Percentiles rank a stretch among this genome's conserved stretches.
Conservation (phyloP, 768 basidiomycete genomes). For the Naganishia vaughanmartiniae region DNA sequence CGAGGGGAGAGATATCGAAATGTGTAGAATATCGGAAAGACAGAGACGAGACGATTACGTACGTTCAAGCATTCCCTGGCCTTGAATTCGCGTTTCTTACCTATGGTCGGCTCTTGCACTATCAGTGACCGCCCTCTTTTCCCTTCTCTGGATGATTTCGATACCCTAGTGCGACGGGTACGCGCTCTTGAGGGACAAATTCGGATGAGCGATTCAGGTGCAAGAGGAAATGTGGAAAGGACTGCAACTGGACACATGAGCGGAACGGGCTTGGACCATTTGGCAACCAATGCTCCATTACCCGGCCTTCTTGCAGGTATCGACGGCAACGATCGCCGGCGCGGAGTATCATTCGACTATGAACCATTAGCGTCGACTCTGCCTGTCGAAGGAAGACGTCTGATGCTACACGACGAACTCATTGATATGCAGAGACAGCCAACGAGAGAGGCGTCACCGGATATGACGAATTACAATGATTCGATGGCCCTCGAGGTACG, state of each 20-base stretch:
- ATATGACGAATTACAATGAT: constrained; percentile 11
- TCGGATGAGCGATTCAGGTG: not conserved
- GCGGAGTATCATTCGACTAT: not conserved
- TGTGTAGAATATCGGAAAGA: constrained; percentile 2
- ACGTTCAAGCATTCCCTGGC: not conserved
- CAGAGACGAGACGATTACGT: not conserved
- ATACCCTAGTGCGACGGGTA: not conserved
- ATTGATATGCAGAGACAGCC: not conserved
- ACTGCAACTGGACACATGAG: not conserved
- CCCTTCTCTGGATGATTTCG: constrained; percentile 3
- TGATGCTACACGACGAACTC: not conserved
- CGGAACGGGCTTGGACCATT: too few relatives aligned
- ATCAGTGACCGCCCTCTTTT: not conserved
- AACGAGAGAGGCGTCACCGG: not conserved
- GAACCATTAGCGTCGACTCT: not conserved
- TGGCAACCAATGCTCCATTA: not conserved
- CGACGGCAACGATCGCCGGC: not conserved
- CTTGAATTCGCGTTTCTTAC: not conserved
- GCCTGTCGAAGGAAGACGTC: not conserved
- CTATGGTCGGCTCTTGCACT: not conserved
- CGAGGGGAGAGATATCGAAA: not conserved
- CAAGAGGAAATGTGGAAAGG: not conserved
- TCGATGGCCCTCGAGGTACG: not conserved
- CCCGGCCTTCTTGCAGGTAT: not conserved
- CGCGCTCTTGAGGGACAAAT: not conserved